A percentile compares a stretch with the other conserved stretches of the same genome.
Conservation (phyloP, 2,329 filamentous ascomycete species). For the Trichoderma sp. region DNA sequence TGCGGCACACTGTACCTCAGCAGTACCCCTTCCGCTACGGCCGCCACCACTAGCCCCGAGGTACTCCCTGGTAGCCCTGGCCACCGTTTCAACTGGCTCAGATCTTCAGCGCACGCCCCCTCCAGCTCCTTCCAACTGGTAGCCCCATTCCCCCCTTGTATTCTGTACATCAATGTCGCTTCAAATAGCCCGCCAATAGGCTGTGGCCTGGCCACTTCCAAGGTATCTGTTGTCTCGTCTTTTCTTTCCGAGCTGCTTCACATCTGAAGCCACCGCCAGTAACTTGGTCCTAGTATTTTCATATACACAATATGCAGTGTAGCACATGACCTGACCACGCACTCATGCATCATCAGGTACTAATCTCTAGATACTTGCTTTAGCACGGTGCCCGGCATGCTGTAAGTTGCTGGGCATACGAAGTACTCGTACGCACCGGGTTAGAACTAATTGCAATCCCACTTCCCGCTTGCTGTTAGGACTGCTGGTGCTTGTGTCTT, state of each 20-base stretch:
- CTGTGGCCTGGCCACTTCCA: neutral
- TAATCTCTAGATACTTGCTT: neutral
- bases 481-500: neutral
- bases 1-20: neutral
- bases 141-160: neutral
- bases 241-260: neutral
- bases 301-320: conserved; percentile 12
- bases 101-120: conserved; percentile 18
- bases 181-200: neutral
- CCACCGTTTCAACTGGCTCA: conserved; percentile 8
- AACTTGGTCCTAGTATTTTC: neutral
- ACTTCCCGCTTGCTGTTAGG: neutral
- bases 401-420: neutral
- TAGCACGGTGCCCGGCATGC: neutral
- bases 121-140: neutral
- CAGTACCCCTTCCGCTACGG: neutral
- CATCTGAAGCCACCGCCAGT: neutral
- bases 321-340: conserved; percentile 43
- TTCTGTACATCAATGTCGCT: conserved; percentile 9
- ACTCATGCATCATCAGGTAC: conserved; percentile 43
- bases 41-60: neutral
- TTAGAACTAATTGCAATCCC: neutral
- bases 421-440: neutral
- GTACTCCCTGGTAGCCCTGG: neutral
- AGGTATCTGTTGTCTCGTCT: neutral